Percentiles rank a stretch among this genome's conserved stretches.
These are phyloP conservation scores for Salix exigua DNA, from an alignment of 345 rosid species.

Conservation along the genomic window DNA sequence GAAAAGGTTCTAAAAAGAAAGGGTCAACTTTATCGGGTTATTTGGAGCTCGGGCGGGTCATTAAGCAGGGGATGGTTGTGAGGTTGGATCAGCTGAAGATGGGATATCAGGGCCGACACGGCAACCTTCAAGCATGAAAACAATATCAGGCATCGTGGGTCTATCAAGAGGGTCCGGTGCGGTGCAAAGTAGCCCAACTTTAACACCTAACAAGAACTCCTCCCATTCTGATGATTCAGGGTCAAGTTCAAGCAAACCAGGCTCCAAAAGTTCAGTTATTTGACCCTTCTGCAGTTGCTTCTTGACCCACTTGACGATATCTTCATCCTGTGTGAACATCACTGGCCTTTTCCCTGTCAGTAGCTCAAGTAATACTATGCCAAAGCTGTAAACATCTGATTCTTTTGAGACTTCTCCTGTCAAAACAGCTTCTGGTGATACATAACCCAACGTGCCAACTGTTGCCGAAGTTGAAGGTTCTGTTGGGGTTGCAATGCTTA, in stretches of 20 bases:
- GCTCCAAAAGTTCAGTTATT: constrained; percentile 73
- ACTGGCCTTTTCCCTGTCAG: constrained; percentile 83
- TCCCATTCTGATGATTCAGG: constrained; percentile 99
- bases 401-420: constrained; percentile 65
- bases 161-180: constrained; percentile 83
- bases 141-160: constrained; percentile 80
- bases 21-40: not conserved
- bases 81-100: constrained; percentile 76
- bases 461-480: constrained; percentile 58
- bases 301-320: constrained; percentile 96
- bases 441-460: constrained; percentile 75
- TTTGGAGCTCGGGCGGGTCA: not conserved
- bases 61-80: constrained; percentile 78
- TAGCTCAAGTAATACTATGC: constrained; percentile 78
- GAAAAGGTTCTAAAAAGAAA: not conserved
- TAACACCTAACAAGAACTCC: constrained; percentile 84
- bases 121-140: constrained; percentile 98
- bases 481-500: constrained; percentile 43
- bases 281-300: constrained; percentile 86
- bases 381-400: constrained; percentile 87
- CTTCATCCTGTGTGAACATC: constrained; percentile 89
- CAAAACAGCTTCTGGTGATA: constrained; percentile 64
- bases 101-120: constrained; percentile 88
- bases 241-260: constrained; percentile 86
- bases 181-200: constrained; percentile 89